Percentiles rank a stretch among this genome's conserved stretches.
Conservation (phyloP, 2,329 filamentous ascomycete species). For the Fusarium sarcochroum region DNA sequence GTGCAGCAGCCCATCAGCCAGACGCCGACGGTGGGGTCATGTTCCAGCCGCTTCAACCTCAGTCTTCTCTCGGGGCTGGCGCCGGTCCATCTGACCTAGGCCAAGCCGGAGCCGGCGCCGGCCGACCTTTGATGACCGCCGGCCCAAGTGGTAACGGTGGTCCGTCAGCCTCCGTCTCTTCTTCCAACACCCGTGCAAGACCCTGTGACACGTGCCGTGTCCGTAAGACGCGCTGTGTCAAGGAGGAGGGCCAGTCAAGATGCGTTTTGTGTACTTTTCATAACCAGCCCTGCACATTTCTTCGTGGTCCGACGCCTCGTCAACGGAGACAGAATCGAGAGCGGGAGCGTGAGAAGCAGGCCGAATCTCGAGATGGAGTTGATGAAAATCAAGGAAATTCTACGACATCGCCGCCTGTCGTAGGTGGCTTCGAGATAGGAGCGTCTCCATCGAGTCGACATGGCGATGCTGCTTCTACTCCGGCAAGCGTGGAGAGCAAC, state of each 20-base stretch:
- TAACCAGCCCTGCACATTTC: conserved; percentile 76
- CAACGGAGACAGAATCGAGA: conserved; percentile 48
- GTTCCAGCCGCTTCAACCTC: conserved; percentile 42
- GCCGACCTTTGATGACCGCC: conserved; percentile 15
- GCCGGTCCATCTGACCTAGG: conserved; percentile 34
- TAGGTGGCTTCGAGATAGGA: conserved; percentile 18
- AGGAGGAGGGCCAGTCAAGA: conserved; percentile 69
- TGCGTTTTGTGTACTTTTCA: conserved; percentile 77
- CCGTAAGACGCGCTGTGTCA: conserved; percentile 76
- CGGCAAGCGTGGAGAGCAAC: conserved; percentile 43
- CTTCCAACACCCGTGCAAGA: conserved; percentile 50
- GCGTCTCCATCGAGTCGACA: conserved; percentile 44
- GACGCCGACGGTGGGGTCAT: conserved; percentile 41
- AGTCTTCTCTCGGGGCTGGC: conserved; percentile 34
- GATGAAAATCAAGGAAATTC: conserved; percentile 33
- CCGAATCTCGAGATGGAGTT: conserved; percentile 30
- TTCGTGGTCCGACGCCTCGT: conserved; percentile 57
- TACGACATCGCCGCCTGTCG: conserved; percentile 33
- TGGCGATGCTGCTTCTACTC: conserved; percentile 45
- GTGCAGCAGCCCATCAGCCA: conserved; percentile 35
- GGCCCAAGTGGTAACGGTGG: conserved; percentile 15
- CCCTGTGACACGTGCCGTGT: conserved; percentile 76
- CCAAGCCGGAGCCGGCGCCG: conserved; percentile 19
- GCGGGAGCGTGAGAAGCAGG: conserved; percentile 38
- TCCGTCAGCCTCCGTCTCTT: conserved; percentile 12